Evolutionary conservation across 331 rosid species (phyloP), one percentile per base, ranked within the genome.

Genomic region (Phaseolus coccineus): DNA sequence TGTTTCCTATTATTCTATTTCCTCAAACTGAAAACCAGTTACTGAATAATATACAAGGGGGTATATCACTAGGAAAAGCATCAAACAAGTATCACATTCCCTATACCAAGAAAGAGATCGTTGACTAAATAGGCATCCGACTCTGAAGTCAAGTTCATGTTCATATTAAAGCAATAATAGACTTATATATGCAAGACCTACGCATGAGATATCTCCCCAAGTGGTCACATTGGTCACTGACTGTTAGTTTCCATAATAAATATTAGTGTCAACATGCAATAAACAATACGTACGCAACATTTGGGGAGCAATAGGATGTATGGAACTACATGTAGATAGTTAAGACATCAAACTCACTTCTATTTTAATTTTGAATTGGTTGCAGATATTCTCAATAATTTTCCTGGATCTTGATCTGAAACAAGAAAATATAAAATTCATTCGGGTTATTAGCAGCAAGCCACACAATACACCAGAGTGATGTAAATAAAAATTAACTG

Each of bases 391-490:
- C 72, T 91, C 96, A 57, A 95, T 84, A 79, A 95, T 84, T 85
- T 90, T 90, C 83, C 91, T 86, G 31, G 96, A 91, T 76, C 97
- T 88, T 4, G 94, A 95, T 56, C 99, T 95, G 74, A 77, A 87
- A 85, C 71, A 82, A 77, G 15, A 59, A 59, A 67, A 67, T 53
- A 65, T 8, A 19, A 50, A 70, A 56, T 57, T 14, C 12, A 84
- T 69, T 48, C 66, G 14, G 84, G 37, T 75, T 57, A 67, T 24
- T 35, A 83, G 69, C 31, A 76, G 62, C 12, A 77, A 15, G 42
- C n/a, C 37, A 67, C 6, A 39, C 28, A 55, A 81, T 35, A 16
- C 40, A 71, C 40, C 39, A 10, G 46, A 53, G 37, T 63, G 64
- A 61, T 35, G 48, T 66, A 51, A 78, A 84, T 70, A 69, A 65